Percentiles rank a stretch among this genome's conserved stretches.
Evolutionary conservation across 2,329 filamentous ascomycete genomes (phyloP).

Genomic region (Calonectria multiphialidica): DNA sequence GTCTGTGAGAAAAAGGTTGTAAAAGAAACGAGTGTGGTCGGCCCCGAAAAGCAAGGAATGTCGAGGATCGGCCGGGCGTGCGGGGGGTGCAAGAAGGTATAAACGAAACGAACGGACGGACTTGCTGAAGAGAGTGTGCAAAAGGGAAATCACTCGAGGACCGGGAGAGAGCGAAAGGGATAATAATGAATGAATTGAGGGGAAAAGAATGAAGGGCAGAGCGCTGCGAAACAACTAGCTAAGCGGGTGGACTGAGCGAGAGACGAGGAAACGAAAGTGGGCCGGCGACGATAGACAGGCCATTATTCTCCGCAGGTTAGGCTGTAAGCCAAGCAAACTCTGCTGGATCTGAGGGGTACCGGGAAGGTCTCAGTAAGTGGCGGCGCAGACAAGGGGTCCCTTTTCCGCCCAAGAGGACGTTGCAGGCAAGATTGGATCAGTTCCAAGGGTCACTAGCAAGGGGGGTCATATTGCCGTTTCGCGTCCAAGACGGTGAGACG

Average conservation of each 20-base stretch:
- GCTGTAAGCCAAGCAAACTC: conserved; percentile 9
- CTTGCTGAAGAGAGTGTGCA: conserved; percentile 32
- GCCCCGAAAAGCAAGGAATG: conserved; percentile 37
- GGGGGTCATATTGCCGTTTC: conserved; percentile 34
- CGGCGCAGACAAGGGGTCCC: conserved; percentile 14
- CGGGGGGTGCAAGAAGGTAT: conserved; percentile 15
- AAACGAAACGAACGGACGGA: conserved; percentile 26
- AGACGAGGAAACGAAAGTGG: conserved; percentile 18
- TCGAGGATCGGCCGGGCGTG: conserved; percentile 30
- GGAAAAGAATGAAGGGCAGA: conserved; percentile 35
- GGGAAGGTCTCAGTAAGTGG: conserved; percentile 4
- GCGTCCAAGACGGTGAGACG: conserved; percentile 5
- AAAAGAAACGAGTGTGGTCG: conserved; percentile 28
- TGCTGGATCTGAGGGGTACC: conserved; percentile 9
- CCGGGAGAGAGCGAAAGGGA: conserved; percentile 35
- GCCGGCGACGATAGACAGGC: conserved; percentile 10
- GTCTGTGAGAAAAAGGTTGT: neutral
- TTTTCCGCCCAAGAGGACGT: conserved; percentile 26
- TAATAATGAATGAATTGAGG: conserved; percentile 26
- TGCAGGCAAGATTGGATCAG: conserved; percentile 43
- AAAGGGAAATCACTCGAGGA: conserved; percentile 7
- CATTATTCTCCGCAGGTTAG: conserved; percentile 17
- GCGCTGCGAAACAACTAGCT: conserved; percentile 21
- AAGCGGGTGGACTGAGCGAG: conserved; percentile 7
- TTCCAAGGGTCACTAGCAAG: conserved; percentile 44